Evolutionary conservation across 345 rosid genomes (phyloP), one percentile per base, ranked within the genome.

Genomic region (Gossypium sturtianum): DNA sequence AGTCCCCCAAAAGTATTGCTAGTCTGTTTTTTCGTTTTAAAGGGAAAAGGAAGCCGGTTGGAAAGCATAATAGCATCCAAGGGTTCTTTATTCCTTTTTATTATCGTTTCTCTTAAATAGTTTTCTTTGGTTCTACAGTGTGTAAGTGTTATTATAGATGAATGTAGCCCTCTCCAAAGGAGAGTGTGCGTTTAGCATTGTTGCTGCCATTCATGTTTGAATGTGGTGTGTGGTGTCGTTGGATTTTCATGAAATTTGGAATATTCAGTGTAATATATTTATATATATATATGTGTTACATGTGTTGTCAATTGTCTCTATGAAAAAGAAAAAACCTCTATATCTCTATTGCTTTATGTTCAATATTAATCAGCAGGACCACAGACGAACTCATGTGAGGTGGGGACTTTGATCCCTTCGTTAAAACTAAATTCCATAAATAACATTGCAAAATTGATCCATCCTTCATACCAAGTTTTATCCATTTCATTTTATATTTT

Each of bases 161-260:
- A 25, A 70, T 78, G 81, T 76, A 83, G 90, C 87, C 89, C 71
- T 84, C 87, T 85, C 82, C 87, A 69, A 87, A 85, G 84, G 84
- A 85, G 90, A 82, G 88, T 80, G 87, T 80, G 86, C 85, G 13
- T 51, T 60, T 60, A 60, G 44, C 43, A 29, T 61, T 61, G 66
- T 29, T 61, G 44, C 41, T 61, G 19, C 43, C n/a, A 13, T 60
- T 25, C 43, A 25, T 60, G 66, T 60, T 60, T 60, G 65, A 25
- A 27, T 60, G 65, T 60, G 29, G 16, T 60, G 15, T 60, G 65
- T 12, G 43, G n/a, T 6, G n/a, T 13, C 16, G 66, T 29, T 61
- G 43, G 44, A 61, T 61, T 61, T 29, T 61, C 29, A 29, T 61
- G 66, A 16, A 61, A 60, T 60, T 60, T 60, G 38, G 64, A 23